Evolutionary conservation across 352 stramenopile genomes (phyloP).

Genomic region (Globisporangium lucens): DNA sequence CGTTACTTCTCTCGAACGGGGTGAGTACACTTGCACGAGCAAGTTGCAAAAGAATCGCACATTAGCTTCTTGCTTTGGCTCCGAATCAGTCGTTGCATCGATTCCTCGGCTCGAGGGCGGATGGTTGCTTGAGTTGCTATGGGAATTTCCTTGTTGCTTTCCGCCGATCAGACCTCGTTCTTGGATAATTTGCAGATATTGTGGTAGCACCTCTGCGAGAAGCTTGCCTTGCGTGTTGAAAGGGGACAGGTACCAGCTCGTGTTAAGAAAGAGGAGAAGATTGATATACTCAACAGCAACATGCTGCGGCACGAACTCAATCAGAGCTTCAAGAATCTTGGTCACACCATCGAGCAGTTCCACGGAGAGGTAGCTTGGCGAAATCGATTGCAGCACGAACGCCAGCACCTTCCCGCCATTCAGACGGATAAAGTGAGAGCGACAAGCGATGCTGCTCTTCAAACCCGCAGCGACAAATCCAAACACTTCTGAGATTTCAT

Average conservation of each 20-base stretch:
- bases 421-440: conserved; percentile 68
- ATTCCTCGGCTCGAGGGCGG: conserved; percentile 16
- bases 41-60: conserved; percentile 78
- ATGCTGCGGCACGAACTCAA: conserved; percentile 33
- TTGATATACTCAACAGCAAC: conserved; percentile 48
- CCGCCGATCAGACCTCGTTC: conserved; percentile 14
- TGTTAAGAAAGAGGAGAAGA: conserved; percentile 72
- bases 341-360: conserved; percentile 57
- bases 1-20: conserved; percentile 16
- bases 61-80: conserved; percentile 40
- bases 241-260: conserved; percentile 73
- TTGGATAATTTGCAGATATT: conserved; percentile 56
- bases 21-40: conserved; percentile 62
- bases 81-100: conserved; percentile 20
- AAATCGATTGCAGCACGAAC: conserved; percentile 72
- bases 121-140: conserved; percentile 14
- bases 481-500: conserved; percentile 63
- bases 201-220: conserved; percentile 51
- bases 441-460: conserved; percentile 51
- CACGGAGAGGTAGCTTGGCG: conserved; percentile 65
- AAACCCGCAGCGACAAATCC: conserved; percentile 59
- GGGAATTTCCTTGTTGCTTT: neutral
- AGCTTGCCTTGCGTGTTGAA: conserved; percentile 77
- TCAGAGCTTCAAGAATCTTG: conserved; percentile 56
- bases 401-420: conserved; percentile 73